A percentile compares a stretch with the other conserved stretches of the same genome.
Conservation (phyloP, 2,329 filamentous ascomycete genomes). For the Teratosphaeria epicoccoides region DNA sequence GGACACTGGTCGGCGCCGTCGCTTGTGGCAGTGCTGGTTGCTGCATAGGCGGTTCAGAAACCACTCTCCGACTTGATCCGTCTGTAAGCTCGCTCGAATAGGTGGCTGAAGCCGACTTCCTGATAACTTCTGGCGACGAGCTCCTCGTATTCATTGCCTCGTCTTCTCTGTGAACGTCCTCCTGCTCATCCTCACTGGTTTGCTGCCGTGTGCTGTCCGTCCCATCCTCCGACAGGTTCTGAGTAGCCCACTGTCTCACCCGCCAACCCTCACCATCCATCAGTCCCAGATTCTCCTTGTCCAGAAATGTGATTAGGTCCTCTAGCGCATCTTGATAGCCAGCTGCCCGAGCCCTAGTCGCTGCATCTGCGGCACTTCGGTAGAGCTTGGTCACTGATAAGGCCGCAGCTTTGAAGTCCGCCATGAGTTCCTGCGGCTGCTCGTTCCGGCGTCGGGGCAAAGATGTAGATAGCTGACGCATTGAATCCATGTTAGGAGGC, state of each 20-base stretch:
- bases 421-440: conserved; percentile 48
- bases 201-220: conserved; percentile 10
- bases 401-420: conserved; percentile 84
- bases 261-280: conserved; percentile 66
- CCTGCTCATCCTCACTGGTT: conserved; percentile 57
- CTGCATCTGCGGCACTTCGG: conserved; percentile 73
- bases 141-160: conserved; percentile 45
- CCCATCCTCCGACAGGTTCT: conserved; percentile 54
- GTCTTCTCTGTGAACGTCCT: conserved; percentile 40
- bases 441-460: conserved; percentile 35
- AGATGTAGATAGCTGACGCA: conserved; percentile 52
- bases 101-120: conserved; percentile 14
- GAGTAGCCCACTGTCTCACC: conserved; percentile 57
- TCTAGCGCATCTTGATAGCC: conserved; percentile 93
- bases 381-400: conserved; percentile 93
- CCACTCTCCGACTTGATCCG: conserved; percentile 12
- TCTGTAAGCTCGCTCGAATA: conserved; percentile 15
- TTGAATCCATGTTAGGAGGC: conserved; percentile 45
- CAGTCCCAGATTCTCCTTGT: conserved; percentile 68
- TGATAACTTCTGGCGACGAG: conserved; percentile 23
- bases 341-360: conserved; percentile 62
- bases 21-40: conserved; percentile 9
- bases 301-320: conserved; percentile 75
- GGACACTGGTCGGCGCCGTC: conserved; percentile 3
- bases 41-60: conserved; percentile 14